Evolutionary conservation across 176 grass and related monocot genomes (phyloP).

Genomic region (Coix lacrymajobi): DNA sequence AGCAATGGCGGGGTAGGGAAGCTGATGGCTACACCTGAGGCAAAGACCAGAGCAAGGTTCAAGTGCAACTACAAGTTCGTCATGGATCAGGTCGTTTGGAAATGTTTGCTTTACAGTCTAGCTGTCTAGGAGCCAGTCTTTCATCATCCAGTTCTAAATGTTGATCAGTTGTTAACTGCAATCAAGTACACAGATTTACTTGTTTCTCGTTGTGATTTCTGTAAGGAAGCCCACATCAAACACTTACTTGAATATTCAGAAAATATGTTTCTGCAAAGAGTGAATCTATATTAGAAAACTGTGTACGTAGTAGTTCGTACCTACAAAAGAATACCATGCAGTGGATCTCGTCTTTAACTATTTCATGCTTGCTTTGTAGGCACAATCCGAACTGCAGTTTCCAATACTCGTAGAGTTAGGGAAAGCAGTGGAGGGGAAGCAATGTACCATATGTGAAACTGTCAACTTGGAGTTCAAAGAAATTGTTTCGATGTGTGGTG

Average conservation of each 20-base stretch:
- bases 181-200: not conserved
- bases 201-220: not conserved
- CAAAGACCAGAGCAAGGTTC: conserved; percentile 59
- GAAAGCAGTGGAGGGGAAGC: conserved; percentile 50
- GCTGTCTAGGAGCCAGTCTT: not conserved
- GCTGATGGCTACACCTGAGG: conserved; percentile 43
- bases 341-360: not conserved
- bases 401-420: conserved; percentile 64
- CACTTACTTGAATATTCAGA: not conserved
- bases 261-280: not conserved
- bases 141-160: not conserved
- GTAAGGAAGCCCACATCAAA: not conserved
- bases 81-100: conserved; percentile 59
- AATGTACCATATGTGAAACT: conserved; percentile 65
- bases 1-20: conserved; percentile 65
- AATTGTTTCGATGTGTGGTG: conserved; percentile 77
- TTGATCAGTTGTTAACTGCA: not conserved
- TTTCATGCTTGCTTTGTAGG: conserved; percentile 37
- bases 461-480: conserved; percentile 60
- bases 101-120: not conserved
- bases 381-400: conserved; percentile 57
- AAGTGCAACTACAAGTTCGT: conserved; percentile 90
- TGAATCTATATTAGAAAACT: not conserved
- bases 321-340: not conserved
- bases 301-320: not conserved